Evolutionary conservation across 352 stramenopile species (phyloP).

Genomic region (Globisporangium sylvaticum): DNA sequence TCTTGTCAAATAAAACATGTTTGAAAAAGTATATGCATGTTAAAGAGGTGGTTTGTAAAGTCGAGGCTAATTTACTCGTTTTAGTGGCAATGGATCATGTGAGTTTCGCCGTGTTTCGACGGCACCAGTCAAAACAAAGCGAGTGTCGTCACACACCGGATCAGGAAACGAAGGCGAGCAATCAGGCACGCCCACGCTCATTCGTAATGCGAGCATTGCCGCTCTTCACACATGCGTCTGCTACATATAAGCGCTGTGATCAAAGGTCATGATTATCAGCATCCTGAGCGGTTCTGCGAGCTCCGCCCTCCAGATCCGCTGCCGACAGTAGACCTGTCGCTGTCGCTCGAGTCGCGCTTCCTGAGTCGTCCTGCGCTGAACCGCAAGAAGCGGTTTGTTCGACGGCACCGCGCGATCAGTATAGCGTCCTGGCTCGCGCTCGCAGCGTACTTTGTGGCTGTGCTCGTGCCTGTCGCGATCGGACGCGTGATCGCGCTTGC

Average conservation of each 20-base stretch:
- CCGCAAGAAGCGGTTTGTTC: background rate
- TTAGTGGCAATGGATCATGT: background rate
- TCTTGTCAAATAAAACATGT: no score
- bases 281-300: conserved; percentile 2
- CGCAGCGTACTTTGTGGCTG: background rate
- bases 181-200: no score
- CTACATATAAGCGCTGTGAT: no score
- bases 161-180: no score
- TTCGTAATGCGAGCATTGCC: no score
- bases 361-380: background rate
- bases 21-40: no score
- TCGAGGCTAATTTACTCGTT: background rate
- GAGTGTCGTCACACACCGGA: background rate
- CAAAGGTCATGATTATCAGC: no score
- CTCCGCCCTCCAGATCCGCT: background rate
- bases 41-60: background rate
- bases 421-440: background rate
- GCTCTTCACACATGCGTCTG: no score
- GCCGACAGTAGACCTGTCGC: conserved; percentile 3
- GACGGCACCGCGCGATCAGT: background rate
- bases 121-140: background rate
- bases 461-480: background rate
- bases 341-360: conserved; percentile 8
- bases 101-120: conserved; percentile 6
- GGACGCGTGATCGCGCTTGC: background rate